These are phyloP conservation scores for Colletotrichum scovillei DNA, from an alignment of 2,329 filamentous ascomycete species.

Conservation along the genomic window DNA sequence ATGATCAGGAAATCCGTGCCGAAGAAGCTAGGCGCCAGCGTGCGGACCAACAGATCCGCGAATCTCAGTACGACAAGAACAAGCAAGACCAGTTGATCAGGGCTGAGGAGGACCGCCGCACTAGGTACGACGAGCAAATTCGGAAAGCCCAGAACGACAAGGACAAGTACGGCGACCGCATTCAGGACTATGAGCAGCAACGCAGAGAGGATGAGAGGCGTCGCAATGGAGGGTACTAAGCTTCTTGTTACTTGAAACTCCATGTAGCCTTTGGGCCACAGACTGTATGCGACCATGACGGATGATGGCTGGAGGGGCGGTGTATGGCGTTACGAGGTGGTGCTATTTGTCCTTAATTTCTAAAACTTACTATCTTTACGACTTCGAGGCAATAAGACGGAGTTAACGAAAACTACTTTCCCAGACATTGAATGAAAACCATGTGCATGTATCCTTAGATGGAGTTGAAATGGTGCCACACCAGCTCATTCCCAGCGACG, in stretches of 20 bases:
- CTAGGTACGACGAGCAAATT: not conserved
- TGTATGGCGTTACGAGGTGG: not conserved
- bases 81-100: not conserved
- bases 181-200: not conserved
- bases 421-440: no score
- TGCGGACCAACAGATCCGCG: not conserved
- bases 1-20: not conserved
- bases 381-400: not conserved
- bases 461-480: no score
- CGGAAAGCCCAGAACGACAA: not conserved
- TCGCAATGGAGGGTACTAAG: not conserved
- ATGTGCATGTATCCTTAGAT: no score
- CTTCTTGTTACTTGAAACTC: not conserved
- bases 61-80: not conserved
- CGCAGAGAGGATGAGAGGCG: not conserved
- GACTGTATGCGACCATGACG: not conserved
- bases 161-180: not conserved
- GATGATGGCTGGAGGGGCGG: no score
- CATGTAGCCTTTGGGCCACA: not conserved
- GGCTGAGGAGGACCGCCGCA: not conserved
- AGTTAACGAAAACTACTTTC: not conserved
- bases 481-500: no score
- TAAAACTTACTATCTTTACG: not conserved
- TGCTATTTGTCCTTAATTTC: not conserved
- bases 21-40: not conserved